A percentile compares a stretch with the other conserved stretches of the same genome.
Evolutionary conservation across 352 stramenopile species (phyloP).

Genomic region (Globisporangium cystogenes): DNA sequence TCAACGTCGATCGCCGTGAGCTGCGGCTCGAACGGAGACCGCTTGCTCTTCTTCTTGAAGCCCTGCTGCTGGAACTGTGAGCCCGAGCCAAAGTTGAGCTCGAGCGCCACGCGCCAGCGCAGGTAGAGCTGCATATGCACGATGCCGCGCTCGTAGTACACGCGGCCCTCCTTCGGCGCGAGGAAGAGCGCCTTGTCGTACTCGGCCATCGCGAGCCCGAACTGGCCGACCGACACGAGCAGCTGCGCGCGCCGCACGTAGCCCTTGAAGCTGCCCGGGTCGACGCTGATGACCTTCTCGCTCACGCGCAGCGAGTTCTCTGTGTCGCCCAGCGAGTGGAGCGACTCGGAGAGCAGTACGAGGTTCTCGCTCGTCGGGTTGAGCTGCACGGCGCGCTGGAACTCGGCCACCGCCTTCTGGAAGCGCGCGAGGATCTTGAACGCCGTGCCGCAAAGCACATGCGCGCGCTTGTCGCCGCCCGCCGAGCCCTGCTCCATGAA

Average conservation of each 20-base stretch:
- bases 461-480: conserved; percentile 30
- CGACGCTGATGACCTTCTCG: conserved; percentile 56
- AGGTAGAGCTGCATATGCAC: conserved; percentile 70
- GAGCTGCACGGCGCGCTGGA: conserved; percentile 49
- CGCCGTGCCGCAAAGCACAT: conserved; percentile 52
- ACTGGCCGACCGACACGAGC: conserved; percentile 40
- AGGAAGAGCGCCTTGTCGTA: conserved; percentile 62
- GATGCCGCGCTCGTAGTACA: conserved; percentile 72
- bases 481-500: conserved; percentile 48
- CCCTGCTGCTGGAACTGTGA: no score
- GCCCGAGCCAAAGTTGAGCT: conserved; percentile 31
- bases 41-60: conserved; percentile 5
- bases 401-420: conserved; percentile 52
- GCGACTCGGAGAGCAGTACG: conserved; percentile 69
- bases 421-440: conserved; percentile 73
- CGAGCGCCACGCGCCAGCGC: conserved; percentile 47
- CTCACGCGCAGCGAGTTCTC: conserved; percentile 72
- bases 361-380: conserved; percentile 70
- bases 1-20: conserved; percentile 49
- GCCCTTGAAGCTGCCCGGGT: conserved; percentile 52
- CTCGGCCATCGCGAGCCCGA: conserved; percentile 41
- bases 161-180: conserved; percentile 45
- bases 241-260: conserved; percentile 67
- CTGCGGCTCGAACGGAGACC: conserved; percentile 35
- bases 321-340: conserved; percentile 76